phyloP scores from a whole-genome alignment of 192 early-diverging fungal species.

The Coemansia sp. region DNA sequence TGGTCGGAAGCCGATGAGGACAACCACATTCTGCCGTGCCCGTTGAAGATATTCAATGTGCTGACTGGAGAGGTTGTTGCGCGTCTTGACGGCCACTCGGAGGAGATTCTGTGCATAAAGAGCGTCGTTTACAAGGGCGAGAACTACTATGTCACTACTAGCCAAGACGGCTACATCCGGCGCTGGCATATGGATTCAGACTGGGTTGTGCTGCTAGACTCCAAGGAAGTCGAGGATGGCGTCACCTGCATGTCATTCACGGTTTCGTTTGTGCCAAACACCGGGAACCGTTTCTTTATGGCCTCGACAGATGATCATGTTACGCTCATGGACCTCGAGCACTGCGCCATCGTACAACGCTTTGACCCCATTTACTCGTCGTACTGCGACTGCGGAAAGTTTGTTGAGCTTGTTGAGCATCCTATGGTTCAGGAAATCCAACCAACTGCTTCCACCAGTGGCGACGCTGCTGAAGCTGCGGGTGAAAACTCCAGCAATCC shows the following conservation, averaged over 20 bases:
- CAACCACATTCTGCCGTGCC: conserved; percentile 92
- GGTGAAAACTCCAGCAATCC: not conserved
- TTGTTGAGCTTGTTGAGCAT: conserved; percentile 73
- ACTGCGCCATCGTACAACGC: conserved; percentile 57
- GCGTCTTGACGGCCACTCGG: conserved; percentile 80
- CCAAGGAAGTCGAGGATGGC: conserved; percentile 75
- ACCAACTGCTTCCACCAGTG: not conserved
- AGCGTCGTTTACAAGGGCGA: conserved; percentile 73
- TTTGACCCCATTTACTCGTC: conserved; percentile 80
- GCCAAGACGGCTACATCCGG: conserved; percentile 93
- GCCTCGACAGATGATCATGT: conserved; percentile 89
- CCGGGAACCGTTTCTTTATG: conserved; percentile 92
- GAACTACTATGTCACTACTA: conserved; percentile 84
- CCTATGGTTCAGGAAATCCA: conserved; percentile 38
- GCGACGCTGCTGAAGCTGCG: conserved; percentile 25
- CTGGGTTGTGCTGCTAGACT: conserved; percentile 72
- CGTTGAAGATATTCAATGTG: conserved; percentile 90
- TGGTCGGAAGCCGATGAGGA: conserved; percentile 93
- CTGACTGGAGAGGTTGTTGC: conserved; percentile 77
- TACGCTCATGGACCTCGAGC: conserved; percentile 90
- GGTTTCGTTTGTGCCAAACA: conserved; percentile 89
- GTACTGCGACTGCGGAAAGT: conserved; percentile 95
- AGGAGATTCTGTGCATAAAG: conserved; percentile 88
- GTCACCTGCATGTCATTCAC: conserved; percentile 96
- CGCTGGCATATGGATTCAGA: conserved; percentile 85